Conservation (phyloP, 73 alveolate species). For the Paramecium caudatum region DNA sequence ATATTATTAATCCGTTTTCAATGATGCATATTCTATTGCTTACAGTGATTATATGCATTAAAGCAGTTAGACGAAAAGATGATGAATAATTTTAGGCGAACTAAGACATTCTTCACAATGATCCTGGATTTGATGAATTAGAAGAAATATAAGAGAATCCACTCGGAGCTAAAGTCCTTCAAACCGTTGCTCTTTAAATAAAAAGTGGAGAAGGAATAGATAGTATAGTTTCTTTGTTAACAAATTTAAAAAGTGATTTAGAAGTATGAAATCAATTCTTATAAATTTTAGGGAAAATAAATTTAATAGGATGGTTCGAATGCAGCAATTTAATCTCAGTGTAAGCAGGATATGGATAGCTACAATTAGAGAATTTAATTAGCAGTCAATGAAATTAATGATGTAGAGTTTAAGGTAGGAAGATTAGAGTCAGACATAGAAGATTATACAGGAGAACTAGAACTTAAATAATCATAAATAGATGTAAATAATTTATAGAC, state of each 20-base stretch:
- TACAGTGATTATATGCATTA: neutral
- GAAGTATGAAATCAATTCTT: slow-evolving; percentile 1
- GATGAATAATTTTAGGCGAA: slow-evolving; percentile 41
- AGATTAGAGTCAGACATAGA: slow-evolving; percentile 50
- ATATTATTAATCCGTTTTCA: slow-evolving; percentile 60
- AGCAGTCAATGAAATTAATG: slow-evolving; percentile 67
- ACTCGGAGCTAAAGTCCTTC: slow-evolving; percentile 30
- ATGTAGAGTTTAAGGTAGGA: slow-evolving; percentile 54
- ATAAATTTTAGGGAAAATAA: slow-evolving; percentile 35
- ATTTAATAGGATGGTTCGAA: slow-evolving; percentile 62
- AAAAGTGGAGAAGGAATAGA: slow-evolving; percentile 58
- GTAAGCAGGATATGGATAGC: slow-evolving; percentile 51
- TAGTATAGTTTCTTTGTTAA: slow-evolving; percentile 40
- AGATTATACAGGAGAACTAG: slow-evolving; percentile 50
- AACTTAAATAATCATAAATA: slow-evolving; percentile 52
- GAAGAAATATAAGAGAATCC: slow-evolving; percentile 61
- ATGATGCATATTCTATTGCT: neutral
- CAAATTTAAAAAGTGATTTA: slow-evolving; percentile 53
- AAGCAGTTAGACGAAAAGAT: slow-evolving; percentile 20
- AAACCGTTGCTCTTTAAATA: slow-evolving; percentile 54
- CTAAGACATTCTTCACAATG: slow-evolving; percentile 52
- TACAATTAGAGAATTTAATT: slow-evolving; percentile 52
- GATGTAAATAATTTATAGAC: neutral
- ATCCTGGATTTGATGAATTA: slow-evolving; percentile 58
- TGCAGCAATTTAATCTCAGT: slow-evolving; percentile 60